These are phyloP conservation scores for Coemansia sp. DNA, from an alignment of 192 early-diverging fungal genomes.

Conservation along the genomic window DNA sequence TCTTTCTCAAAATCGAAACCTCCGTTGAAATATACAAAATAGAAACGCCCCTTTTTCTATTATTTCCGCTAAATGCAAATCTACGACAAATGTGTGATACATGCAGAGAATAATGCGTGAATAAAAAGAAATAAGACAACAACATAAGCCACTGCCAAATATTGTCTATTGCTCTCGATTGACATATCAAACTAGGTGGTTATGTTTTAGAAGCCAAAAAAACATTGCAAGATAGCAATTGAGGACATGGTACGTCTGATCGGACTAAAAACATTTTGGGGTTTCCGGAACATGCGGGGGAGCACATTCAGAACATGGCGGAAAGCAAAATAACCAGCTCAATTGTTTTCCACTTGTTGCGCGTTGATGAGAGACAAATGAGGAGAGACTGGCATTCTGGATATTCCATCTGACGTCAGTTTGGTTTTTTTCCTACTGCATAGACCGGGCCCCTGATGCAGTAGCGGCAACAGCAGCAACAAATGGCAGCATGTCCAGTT, in stretches of 20 bases:
- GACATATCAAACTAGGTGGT: too few relatives aligned
- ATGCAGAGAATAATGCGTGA: neutral
- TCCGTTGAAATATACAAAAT: too few relatives aligned
- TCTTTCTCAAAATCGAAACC: neutral
- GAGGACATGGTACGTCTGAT: too few relatives aligned
- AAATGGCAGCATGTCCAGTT: neutral
- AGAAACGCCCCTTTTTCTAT: neutral
- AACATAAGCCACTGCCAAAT: too few relatives aligned
- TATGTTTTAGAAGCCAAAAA: too few relatives aligned
- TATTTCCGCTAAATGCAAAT: too few relatives aligned
- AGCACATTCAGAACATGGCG: neutral
- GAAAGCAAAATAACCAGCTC: too few relatives aligned
- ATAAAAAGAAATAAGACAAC: neutral
- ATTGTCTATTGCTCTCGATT: too few relatives aligned
- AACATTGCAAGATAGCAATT: too few relatives aligned
- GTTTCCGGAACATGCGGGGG: too few relatives aligned
- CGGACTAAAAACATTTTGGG: too few relatives aligned
- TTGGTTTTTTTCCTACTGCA: neutral
- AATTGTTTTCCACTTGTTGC: neutral
- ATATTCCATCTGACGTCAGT: neutral
- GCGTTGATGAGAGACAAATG: neutral
- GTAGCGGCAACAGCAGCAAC: neutral
- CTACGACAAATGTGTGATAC: too few relatives aligned
- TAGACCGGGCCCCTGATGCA: neutral
- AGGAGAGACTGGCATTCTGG: neutral